These are phyloP conservation scores for Arachis monticola DNA, from an alignment of 331 rosid genomes.

Conservation along the genomic window DNA sequence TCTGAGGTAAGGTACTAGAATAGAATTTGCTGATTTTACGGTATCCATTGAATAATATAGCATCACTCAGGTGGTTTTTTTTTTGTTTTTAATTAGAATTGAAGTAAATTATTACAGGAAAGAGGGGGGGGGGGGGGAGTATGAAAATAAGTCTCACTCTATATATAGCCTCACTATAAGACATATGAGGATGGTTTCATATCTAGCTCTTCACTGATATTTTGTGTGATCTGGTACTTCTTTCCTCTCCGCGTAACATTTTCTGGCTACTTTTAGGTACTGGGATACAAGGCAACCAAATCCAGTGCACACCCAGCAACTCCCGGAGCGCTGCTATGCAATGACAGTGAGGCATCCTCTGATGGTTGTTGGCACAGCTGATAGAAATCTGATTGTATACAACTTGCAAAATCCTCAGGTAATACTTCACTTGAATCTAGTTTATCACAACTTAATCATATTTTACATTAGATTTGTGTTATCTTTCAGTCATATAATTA, in stretches of 20 bases:
- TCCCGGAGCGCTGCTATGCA: slow-evolving; percentile 91
- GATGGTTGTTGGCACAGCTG: slow-evolving; percentile 97
- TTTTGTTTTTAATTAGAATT: slow-evolving; percentile 23
- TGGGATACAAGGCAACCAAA: slow-evolving; percentile 98
- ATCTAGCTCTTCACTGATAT: neutral
- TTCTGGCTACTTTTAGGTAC: slow-evolving; percentile 55
- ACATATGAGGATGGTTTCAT: neutral
- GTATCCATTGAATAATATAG: neutral
- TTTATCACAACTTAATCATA: slow-evolving; percentile 15
- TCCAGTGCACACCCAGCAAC: slow-evolving; percentile 85
- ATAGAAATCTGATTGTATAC: slow-evolving; percentile 82
- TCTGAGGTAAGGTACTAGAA: slow-evolving; percentile 54
- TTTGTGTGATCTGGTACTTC: slow-evolving; percentile 34
- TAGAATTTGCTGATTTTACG: slow-evolving; percentile 25
- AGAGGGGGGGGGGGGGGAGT: neutral
- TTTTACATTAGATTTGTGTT: slow-evolving; percentile 5
- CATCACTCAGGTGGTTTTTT: neutral
- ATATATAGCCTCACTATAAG: too few relatives aligned
- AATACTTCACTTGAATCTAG: slow-evolving; percentile 22
- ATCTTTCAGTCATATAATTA: slow-evolving; percentile 28
- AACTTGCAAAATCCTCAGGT: slow-evolving; percentile 95
- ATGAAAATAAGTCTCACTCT: slow-evolving; percentile 13
- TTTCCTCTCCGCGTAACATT: slow-evolving; percentile 12
- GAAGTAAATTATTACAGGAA: neutral
- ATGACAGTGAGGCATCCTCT: slow-evolving; percentile 81